Evolutionary conservation across 2,329 filamentous ascomycete species (phyloP), one percentile per base, ranked within the genome.

Genomic region (Juglanconis oblonga): DNA sequence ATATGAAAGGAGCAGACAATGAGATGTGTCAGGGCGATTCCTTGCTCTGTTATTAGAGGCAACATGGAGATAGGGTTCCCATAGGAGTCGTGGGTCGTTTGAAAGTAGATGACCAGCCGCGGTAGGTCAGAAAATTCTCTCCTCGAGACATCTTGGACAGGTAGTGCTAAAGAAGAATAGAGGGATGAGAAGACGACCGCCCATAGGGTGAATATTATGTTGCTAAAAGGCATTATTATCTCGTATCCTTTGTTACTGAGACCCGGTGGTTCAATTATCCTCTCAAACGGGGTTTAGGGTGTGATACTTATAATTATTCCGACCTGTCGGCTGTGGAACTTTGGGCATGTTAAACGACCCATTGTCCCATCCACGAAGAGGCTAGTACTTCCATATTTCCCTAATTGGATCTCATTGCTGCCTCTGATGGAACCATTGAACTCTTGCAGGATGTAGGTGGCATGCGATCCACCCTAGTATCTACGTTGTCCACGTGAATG

Each of bases 1-100:
- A 97, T 77, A 74, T 97, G 93, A 62, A 97, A 86, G 11, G 93
- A 92, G 5, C 91, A 91, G 52, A 97, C 76, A 67, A 96, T 93
- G 62, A 97, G 81, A 75, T 97, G 93, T 0, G 93, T 96, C 32
- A 83, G 71, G 42, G 78, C 72, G 63, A 84, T 80, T 58, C 72
- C 71, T 5, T 77, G 69, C 51, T 79, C 73, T 14, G 72, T 77
- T 65, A 85, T 70, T 58, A 86, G 74, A 1, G 81, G 81, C 3
- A 85, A 76, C 62, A 84, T 74, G 4, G 82, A 84, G 64, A 86
- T 79, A 62, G 77, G 76, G 6, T 74, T 71, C 40, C 76, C 76
- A 0, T 67, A 61, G 6, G 68, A 65, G 64, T 79, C 74, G 68
- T 84, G 81, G 36, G 81, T 82, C 0, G 82, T 85, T 68, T 85